Evolutionary conservation across 768 basidiomycete species (phyloP).

Genomic region (Trametes cubensis): DNA sequence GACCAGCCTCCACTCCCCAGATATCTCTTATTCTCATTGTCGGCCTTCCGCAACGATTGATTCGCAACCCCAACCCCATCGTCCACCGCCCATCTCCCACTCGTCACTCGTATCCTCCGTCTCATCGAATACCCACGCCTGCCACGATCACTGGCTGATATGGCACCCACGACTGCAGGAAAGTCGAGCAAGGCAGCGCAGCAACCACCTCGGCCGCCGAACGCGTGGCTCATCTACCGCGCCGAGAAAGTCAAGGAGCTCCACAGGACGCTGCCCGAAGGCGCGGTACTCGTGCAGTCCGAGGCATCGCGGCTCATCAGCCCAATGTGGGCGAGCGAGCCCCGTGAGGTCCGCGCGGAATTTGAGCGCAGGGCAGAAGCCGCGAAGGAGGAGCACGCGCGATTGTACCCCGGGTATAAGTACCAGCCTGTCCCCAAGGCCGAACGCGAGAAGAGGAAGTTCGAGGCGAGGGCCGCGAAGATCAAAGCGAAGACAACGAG

Average conservation of each 20-base stretch:
- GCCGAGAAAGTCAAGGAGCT: neutral
- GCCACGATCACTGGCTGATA: neutral
- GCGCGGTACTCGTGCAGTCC: neutral
- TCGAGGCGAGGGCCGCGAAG: slow-evolving; percentile 14
- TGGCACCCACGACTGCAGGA: neutral
- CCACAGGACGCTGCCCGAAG: neutral
- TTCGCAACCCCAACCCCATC: too few species aligned
- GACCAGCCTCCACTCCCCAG: too few species aligned
- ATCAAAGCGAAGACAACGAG: too few species aligned
- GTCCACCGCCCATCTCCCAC: too few species aligned
- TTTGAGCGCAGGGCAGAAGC: neutral
- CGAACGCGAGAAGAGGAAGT: neutral
- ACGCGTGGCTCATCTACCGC: slow-evolving; percentile 4
- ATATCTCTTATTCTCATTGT: too few species aligned
- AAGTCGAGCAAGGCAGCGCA: neutral
- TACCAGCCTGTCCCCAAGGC: neutral
- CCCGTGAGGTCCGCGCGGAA: neutral
- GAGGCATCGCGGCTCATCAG: neutral
- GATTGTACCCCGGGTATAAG: neutral
- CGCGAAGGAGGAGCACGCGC: neutral
- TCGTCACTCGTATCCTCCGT: too few species aligned
- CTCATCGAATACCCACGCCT: neutral
- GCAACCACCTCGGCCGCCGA: slow-evolving; percentile 1
- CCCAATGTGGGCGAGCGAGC: neutral
- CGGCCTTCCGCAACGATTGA: too few species aligned